A percentile compares a stretch with the other conserved stretches of the same genome.
Evolutionary conservation across 345 rosid species (phyloP).

Genomic region (Durio zibethinus): DNA sequence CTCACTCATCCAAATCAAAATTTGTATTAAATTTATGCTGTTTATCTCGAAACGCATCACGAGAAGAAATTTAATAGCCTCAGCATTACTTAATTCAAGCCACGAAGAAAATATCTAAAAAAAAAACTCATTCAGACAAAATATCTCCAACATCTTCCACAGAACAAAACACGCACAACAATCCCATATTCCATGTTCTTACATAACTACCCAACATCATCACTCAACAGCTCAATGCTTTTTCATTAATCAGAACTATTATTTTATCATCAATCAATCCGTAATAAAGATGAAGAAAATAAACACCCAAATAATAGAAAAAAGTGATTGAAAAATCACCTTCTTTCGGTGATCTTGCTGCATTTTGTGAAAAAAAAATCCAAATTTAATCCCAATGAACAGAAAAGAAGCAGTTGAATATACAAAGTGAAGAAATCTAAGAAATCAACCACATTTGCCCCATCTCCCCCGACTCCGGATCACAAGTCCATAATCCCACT

Average conservation of each 20-base stretch:
- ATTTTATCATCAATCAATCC: not conserved
- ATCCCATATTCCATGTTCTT: conserved; percentile 4
- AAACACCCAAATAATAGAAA: not conserved
- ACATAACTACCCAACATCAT: not conserved
- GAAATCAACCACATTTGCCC: conserved; percentile 82
- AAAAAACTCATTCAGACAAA: not conserved
- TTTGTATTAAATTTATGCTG: conserved; percentile 12
- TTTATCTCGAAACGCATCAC: conserved; percentile 8
- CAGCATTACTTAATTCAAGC: not conserved
- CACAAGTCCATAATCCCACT: conserved; percentile 52
- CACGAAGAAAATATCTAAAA: conserved; percentile 13
- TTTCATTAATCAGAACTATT: not conserved
- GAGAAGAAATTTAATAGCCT: not conserved
- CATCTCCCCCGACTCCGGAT: conserved; percentile 67
- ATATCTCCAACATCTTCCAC: not conserved
- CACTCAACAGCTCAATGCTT: not conserved
- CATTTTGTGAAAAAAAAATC: conserved; percentile 25
- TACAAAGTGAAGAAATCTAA: not conserved
- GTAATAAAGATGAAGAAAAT: not conserved
- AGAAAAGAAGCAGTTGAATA: not conserved
- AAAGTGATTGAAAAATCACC: conserved; percentile 33
- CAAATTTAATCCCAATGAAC: not conserved
- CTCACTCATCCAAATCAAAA: not conserved
- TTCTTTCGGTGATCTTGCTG: conserved; percentile 83
- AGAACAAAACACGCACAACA: conserved; percentile 3